Conservation (phyloP, 805 yeast genomes). For the Kodamaea kaohsiungensis region DNA sequence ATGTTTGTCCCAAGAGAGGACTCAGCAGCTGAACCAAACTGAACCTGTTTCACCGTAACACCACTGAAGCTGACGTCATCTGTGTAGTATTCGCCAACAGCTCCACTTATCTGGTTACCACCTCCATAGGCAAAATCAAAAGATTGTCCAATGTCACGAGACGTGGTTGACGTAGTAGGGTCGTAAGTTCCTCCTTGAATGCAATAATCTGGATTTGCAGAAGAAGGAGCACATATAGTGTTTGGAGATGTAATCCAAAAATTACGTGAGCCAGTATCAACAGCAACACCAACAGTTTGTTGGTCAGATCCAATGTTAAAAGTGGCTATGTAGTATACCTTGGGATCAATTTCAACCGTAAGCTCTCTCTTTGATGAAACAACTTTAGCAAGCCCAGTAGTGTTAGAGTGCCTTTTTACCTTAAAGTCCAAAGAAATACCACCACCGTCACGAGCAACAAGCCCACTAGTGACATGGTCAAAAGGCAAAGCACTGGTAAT, state of each 20-base stretch:
- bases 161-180: slow-evolving; percentile 10
- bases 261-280: slow-evolving; percentile 16
- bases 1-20: background rate
- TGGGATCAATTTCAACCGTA: background rate
- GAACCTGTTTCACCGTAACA: slow-evolving; percentile 1
- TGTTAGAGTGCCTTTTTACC: background rate
- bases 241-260: slow-evolving; percentile 10
- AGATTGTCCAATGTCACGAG: background rate
- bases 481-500: background rate
- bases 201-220: background rate
- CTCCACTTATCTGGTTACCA: background rate
- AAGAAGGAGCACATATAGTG: background rate
- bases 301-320: background rate
- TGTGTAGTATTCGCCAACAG: slow-evolving; percentile 4
- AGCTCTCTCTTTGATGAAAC: background rate
- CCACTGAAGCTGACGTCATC: slow-evolving; percentile 9
- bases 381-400: background rate
- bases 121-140: background rate
- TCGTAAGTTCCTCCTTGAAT: slow-evolving; percentile 10
- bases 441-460: slow-evolving; percentile 2
- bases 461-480: background rate
- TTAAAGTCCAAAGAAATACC: background rate
- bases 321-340: background rate
- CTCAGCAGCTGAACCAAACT: slow-evolving; percentile 10
- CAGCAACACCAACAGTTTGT: slow-evolving; percentile 27